Conservation (phyloP, 2,329 filamentous ascomycete species). For the Pseudogymnoascus sp. region DNA sequence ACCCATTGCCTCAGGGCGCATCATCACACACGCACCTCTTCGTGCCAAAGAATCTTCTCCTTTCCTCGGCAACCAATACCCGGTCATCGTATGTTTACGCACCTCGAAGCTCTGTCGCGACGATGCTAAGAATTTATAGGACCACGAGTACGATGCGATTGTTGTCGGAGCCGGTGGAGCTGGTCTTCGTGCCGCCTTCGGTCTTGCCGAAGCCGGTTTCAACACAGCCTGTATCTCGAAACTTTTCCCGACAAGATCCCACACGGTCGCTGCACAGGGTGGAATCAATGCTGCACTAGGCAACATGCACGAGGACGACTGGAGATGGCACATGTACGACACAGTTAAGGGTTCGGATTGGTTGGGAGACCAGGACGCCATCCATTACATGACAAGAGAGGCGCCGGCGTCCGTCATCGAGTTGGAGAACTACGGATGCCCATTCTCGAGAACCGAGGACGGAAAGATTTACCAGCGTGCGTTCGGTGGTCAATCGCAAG, state of each 20-base stretch:
- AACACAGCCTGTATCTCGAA: slow-evolving; percentile 84
- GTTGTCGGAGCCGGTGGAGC: slow-evolving; percentile 81
- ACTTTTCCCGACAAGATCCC: slow-evolving; percentile 77
- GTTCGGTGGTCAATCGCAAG: slow-evolving; percentile 93
- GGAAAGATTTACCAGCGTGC: slow-evolving; percentile 98
- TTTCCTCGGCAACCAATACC: slow-evolving; percentile 82
- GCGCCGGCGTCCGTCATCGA: slow-evolving; percentile 87
- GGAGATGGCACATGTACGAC: slow-evolving; percentile 99
- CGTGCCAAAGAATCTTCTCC: slow-evolving; percentile 89
- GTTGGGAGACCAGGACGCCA: slow-evolving; percentile 94
- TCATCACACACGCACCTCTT: slow-evolving; percentile 77
- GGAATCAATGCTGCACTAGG: slow-evolving; percentile 83
- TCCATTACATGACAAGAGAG: slow-evolving; percentile 97
- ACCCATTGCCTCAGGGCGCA: slow-evolving; percentile 52
- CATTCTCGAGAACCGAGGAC: slow-evolving; percentile 92
- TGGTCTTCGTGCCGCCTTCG: slow-evolving; percentile 75
- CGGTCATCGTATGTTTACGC: slow-evolving; percentile 62
- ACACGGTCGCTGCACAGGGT: slow-evolving; percentile 75
- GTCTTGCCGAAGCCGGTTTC: slow-evolving; percentile 80
- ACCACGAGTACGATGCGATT: slow-evolving; percentile 97
- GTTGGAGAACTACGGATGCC: slow-evolving; percentile 94
- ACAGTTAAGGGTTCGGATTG: slow-evolving; percentile 97
- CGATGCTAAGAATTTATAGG: slow-evolving; percentile 40
- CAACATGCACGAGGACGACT: slow-evolving; percentile 98
- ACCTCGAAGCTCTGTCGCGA: background rate